Evolutionary conservation across 768 basidiomycete species (phyloP).

Genomic region (Lentinus tigrinus): DNA sequence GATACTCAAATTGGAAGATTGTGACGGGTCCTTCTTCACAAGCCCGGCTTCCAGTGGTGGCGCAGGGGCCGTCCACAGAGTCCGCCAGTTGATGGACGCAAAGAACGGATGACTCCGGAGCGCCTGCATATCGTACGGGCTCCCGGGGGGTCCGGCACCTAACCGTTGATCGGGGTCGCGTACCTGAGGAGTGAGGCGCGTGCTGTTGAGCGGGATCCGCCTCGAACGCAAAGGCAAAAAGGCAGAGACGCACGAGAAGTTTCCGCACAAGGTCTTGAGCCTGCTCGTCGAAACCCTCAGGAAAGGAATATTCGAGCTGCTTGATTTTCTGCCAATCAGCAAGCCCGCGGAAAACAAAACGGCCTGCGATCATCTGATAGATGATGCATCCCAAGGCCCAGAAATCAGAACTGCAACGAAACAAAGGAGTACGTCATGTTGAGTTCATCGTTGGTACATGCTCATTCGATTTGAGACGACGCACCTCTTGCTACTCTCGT

Average conservation of each 20-base stretch:
- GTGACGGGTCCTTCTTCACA: conserved; percentile 42
- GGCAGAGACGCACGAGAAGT: conserved; percentile 59
- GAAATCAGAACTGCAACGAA: conserved; percentile 69
- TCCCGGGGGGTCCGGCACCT: conserved; percentile 49
- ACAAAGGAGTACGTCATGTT: conserved; percentile 1
- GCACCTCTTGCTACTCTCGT: conserved; percentile 77
- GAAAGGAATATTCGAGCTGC: conserved; percentile 81
- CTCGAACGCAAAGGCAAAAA: neutral
- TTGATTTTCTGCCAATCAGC: conserved; percentile 97
- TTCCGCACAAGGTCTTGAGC: conserved; percentile 78
- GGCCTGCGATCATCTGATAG: conserved; percentile 89
- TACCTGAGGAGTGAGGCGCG: conserved; percentile 35
- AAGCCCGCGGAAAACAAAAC: conserved; percentile 86
- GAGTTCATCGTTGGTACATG: neutral
- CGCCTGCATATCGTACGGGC: conserved; percentile 38
- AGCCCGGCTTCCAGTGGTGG: conserved; percentile 61
- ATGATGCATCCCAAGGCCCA: conserved; percentile 96
- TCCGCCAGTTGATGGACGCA: conserved; percentile 53
- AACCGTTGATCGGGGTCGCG: conserved; percentile 58
- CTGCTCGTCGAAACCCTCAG: conserved; percentile 78
- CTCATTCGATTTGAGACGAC: conserved; percentile 10
- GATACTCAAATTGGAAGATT: conserved; percentile 18
- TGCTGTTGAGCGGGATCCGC: conserved; percentile 38
- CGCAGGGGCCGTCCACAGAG: conserved; percentile 62
- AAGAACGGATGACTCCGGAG: conserved; percentile 68